These are phyloP conservation scores for Fusarium odoratissimum DNA, from an alignment of 2,329 filamentous ascomycete genomes.

Conservation along the genomic window DNA sequence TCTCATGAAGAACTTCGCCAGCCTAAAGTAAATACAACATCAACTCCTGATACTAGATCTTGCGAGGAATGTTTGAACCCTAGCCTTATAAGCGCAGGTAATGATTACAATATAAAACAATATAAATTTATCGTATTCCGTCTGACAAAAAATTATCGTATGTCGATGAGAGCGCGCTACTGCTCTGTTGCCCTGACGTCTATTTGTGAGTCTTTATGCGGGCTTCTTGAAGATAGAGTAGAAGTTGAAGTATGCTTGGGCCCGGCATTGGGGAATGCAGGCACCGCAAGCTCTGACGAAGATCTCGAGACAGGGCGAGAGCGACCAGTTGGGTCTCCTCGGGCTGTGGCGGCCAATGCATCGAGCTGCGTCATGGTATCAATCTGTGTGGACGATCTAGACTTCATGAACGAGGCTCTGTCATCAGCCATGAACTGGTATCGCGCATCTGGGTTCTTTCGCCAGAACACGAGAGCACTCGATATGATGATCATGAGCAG, in stretches of 20 bases:
- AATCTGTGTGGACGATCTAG: conserved; percentile 76
- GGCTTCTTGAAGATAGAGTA: conserved; percentile 14
- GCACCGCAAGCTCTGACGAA: conserved; percentile 8
- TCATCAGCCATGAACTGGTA: conserved; percentile 98
- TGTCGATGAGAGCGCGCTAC: background rate
- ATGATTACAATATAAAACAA: background rate
- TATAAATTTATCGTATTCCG: background rate
- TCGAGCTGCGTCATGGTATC: conserved; percentile 84
- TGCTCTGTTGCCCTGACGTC: conserved; percentile 12
- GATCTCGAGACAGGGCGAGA: conserved; percentile 20
- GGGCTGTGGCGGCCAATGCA: conserved; percentile 88
- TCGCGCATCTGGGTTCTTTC: conserved; percentile 94
- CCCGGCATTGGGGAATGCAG: background rate
- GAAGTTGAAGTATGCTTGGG: background rate
- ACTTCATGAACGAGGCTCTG: conserved; percentile 97
- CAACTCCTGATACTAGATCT: background rate
- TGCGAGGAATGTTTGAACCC: too few relatives aligned
- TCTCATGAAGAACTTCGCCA: background rate
- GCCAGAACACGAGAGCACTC: conserved; percentile 75
- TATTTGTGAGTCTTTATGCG: conserved; percentile 15
- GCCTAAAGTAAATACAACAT: background rate
- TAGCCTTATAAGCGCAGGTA: background rate
- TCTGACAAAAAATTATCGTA: rapidly evolving
- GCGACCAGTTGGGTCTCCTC: conserved; percentile 68
- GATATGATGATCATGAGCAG: conserved; percentile 79